Evolutionary conservation across 306 rosid species (phyloP).

Genomic region (Citrullus colocynthis): DNA sequence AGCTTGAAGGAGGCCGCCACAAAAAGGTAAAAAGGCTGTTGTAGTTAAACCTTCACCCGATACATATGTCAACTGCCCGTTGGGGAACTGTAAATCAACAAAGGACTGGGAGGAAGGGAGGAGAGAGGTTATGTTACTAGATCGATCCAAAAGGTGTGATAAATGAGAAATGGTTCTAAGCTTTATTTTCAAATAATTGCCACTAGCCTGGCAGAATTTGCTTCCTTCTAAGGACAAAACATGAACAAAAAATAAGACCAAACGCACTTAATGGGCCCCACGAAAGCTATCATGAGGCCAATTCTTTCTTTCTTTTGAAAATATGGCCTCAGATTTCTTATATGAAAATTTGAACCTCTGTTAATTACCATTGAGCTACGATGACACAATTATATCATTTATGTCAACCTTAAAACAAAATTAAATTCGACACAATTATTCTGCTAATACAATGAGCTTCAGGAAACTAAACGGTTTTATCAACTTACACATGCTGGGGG

Average conservation of each 20-base stretch:
- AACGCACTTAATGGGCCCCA: neutral
- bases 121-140: neutral
- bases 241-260: neutral
- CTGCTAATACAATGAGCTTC: neutral
- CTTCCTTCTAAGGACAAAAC: neutral
- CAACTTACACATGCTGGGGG: slow-evolving; percentile 92
- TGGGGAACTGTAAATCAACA: slow-evolving; percentile 95
- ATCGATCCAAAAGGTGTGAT: slow-evolving; percentile 1
- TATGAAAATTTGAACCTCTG: neutral
- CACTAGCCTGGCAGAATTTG: neutral
- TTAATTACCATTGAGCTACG: no score
- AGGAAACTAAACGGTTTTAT: neutral
- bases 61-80: slow-evolving; percentile 86
- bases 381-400: neutral
- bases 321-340: neutral
- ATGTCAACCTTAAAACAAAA: neutral
- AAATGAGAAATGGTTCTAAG: slow-evolving; percentile 1
- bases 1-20: slow-evolving; percentile 96
- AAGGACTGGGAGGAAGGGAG: slow-evolving; percentile 48
- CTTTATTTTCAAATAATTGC: neutral
- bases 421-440: neutral
- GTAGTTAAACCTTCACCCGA: slow-evolving; percentile 91
- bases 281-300: neutral
- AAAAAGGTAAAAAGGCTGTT: slow-evolving; percentile 72
- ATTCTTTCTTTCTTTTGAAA: neutral